Evolutionary conservation across 768 basidiomycete species (phyloP).

Genomic region (Leccinum incarnatum): DNA sequence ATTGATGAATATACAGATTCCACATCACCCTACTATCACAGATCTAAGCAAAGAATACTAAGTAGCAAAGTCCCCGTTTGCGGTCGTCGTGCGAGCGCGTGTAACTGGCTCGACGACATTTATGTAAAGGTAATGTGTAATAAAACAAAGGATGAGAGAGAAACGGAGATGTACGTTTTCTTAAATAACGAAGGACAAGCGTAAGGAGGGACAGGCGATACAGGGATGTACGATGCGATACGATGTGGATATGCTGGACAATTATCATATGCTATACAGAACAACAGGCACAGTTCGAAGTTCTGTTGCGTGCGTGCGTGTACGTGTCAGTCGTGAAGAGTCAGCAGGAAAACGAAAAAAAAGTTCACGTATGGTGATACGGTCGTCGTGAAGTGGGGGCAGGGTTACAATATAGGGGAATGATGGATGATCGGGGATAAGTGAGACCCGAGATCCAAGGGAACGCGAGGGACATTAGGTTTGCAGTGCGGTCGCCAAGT

Average conservation of each 20-base stretch:
- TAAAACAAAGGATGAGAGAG: not conserved
- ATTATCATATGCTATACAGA: not conserved
- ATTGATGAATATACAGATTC: not conserved
- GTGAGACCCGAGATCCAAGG: not conserved
- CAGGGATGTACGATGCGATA: not conserved
- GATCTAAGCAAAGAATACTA: not conserved
- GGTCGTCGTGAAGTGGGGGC: not conserved
- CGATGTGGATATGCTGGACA: not conserved
- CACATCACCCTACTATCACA: not conserved
- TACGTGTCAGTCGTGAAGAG: not conserved
- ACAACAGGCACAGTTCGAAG: not conserved
- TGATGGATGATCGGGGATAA: not conserved
- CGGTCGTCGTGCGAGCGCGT: not conserved
- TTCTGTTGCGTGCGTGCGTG: not conserved
- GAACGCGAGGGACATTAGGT: not conserved
- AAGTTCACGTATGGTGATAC: not conserved
- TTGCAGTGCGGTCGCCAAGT: not conserved
- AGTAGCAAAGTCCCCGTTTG: not conserved
- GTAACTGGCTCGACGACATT: not conserved
- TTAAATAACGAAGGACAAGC: not conserved
- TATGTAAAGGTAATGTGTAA: not conserved
- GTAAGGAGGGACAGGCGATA: not conserved
- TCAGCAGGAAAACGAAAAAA: not conserved
- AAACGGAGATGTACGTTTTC: not conserved
- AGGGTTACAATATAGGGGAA: not conserved